Conservation (phyloP, 1,139 yeast genomes). For the Zygosaccharomyces sapae region DNA sequence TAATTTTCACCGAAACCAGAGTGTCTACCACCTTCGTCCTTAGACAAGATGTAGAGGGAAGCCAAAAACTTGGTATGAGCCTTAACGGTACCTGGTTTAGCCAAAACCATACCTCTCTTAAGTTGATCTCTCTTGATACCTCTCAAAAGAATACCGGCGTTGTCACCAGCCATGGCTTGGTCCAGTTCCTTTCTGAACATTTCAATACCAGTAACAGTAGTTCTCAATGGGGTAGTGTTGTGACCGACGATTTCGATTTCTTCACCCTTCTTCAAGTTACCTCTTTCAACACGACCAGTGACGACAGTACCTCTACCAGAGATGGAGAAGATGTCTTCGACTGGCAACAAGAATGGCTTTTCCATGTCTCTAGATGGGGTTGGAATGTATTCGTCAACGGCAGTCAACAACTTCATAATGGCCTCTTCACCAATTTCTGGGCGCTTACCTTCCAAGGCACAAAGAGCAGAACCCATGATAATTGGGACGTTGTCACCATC, state of each 20-base stretch:
- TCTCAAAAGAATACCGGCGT: slow-evolving; percentile 95
- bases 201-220: slow-evolving; percentile 96
- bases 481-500: slow-evolving; percentile 99
- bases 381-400: slow-evolving; percentile 92
- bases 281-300: slow-evolving; percentile 99
- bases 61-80: slow-evolving; percentile 94
- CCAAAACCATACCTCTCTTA: slow-evolving; percentile 95
- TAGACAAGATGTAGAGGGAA: slow-evolving; percentile 84
- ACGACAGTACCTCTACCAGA: slow-evolving; percentile 99
- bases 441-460: slow-evolving; percentile 83
- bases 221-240: slow-evolving; percentile 81
- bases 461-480: slow-evolving; percentile 96
- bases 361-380: slow-evolving; percentile 95
- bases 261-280: slow-evolving; percentile 94
- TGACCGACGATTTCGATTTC: slow-evolving; percentile 95
- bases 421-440: slow-evolving; percentile 93
- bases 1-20: slow-evolving; percentile 95
- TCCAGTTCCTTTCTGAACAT: slow-evolving; percentile 99
- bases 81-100: slow-evolving; percentile 87
- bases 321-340: slow-evolving; percentile 95
- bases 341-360: slow-evolving; percentile 94
- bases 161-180: slow-evolving; percentile 98
- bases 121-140: slow-evolving; percentile 98
- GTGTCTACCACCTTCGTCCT: slow-evolving; percentile 99
- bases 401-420: slow-evolving; percentile 76